Evolutionary conservation across 441 rosid genomes (phyloP).

Genomic region (Syzygium syzygioides): DNA sequence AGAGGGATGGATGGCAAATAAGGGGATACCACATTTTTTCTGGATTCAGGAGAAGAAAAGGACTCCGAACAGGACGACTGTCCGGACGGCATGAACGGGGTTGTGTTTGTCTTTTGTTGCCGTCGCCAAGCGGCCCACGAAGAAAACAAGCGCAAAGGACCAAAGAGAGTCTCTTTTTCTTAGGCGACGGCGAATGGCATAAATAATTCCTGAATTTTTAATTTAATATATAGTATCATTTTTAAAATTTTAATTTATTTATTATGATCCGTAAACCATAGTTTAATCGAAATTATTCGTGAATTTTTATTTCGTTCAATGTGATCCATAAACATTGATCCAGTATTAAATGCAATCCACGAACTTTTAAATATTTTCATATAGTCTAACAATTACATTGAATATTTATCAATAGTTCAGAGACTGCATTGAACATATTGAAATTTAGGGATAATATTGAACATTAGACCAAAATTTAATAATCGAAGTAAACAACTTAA

Average conservation of each 20-base stretch:
- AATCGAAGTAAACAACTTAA: too few relatives aligned
- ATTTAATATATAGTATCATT: not conserved
- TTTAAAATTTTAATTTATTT: not conserved
- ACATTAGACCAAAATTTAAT: too few relatives aligned
- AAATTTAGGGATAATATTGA: too few relatives aligned
- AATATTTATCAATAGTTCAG: too few relatives aligned
- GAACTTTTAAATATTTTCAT: too few relatives aligned
- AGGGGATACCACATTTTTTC: not conserved
- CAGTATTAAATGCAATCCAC: too few relatives aligned
- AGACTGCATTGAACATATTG: accelerated
- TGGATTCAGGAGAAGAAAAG: not conserved
- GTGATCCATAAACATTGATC: not conserved
- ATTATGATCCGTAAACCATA: too few relatives aligned
- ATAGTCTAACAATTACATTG: too few relatives aligned
- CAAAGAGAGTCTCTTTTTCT: not conserved
- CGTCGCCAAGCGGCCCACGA: not conserved
- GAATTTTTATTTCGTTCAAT: not conserved
- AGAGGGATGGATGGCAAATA: not conserved
- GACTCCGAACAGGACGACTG: not conserved
- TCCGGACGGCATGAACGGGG: not conserved
- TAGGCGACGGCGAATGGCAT: too few relatives aligned
- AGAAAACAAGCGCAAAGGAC: not conserved
- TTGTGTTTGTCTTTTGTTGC: not conserved
- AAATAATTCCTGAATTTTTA: not conserved
- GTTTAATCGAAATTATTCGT: accelerated